These are phyloP conservation scores for Cladochytrium replicatum DNA, from an alignment of 192 early-diverging fungal species.

Conservation along the genomic window DNA sequence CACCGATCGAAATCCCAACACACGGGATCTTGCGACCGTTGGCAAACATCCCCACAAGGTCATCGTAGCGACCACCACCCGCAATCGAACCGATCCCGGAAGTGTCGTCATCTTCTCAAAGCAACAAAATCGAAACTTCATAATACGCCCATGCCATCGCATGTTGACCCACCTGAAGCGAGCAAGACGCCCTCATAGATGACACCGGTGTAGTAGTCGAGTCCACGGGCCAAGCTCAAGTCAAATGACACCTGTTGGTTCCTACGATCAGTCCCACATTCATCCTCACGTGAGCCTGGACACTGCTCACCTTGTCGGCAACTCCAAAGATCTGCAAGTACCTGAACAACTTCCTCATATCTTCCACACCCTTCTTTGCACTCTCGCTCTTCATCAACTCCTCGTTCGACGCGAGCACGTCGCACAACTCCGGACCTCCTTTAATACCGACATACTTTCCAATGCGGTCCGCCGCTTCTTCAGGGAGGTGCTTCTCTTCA, in stretches of 20 bases:
- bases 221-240: constrained; percentile 86
- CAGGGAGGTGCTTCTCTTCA: constrained; percentile 79
- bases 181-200: constrained; percentile 90
- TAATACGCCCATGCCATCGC: not conserved
- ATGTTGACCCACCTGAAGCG: constrained; percentile 5
- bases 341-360: constrained; percentile 75
- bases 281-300: not conserved
- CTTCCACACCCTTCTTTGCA: constrained; percentile 70
- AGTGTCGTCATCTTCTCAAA: constrained; percentile 50
- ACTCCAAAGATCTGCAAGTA: constrained; percentile 79
- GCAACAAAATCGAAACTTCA: not conserved
- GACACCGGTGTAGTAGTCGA: constrained; percentile 98
- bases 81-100: constrained; percentile 92
- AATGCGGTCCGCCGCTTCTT: constrained; percentile 76
- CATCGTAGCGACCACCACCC: constrained; percentile 94
- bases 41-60: constrained; percentile 93
- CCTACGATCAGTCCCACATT: not conserved
- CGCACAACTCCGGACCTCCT: constrained; percentile 61
- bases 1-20: constrained; percentile 89
- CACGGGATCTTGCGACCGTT: constrained; percentile 77
- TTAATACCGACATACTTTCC: constrained; percentile 82
- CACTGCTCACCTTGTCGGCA: constrained; percentile 31
- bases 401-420: constrained; percentile 54
- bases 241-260: constrained; percentile 69
- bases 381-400: constrained; percentile 53